Conservation (phyloP, 2,329 filamentous ascomycete genomes). For the Sporothrix brunneoviolacea region DNA sequence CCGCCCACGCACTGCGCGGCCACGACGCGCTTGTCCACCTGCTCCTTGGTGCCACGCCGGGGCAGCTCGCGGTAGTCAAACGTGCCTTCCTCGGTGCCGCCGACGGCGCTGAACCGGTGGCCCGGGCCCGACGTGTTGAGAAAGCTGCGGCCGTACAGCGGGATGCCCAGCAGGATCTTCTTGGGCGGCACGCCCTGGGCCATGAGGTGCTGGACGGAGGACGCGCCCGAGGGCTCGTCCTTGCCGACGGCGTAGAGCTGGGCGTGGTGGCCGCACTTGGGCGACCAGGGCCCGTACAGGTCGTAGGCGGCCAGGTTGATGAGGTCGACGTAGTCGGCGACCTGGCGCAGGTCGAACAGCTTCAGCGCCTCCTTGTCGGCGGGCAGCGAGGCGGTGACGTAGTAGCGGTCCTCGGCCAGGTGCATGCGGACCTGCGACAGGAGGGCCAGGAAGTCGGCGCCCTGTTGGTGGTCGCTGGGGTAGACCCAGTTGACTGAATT, state of each 20-base stretch:
- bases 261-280: slow-evolving; percentile 64
- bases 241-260: slow-evolving; percentile 61
- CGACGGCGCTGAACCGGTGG: slow-evolving; percentile 48
- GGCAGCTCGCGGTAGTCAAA: slow-evolving; percentile 72
- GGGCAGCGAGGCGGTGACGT: slow-evolving; percentile 66
- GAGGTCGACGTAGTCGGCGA: slow-evolving; percentile 62
- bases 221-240: slow-evolving; percentile 59
- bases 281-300: slow-evolving; percentile 65
- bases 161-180: slow-evolving; percentile 70
- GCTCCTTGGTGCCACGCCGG: slow-evolving; percentile 52
- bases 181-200: slow-evolving; percentile 58
- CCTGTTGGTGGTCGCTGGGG: slow-evolving; percentile 59
- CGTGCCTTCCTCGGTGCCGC: slow-evolving; percentile 57
- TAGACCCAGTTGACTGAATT: slow-evolving; percentile 72
- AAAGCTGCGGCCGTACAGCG: slow-evolving; percentile 70
- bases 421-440: slow-evolving; percentile 59
- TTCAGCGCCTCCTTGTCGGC: slow-evolving; percentile 59
- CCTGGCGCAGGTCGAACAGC: slow-evolving; percentile 59
- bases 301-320: slow-evolving; percentile 79
- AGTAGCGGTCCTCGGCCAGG: slow-evolving; percentile 61
- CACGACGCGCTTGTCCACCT: slow-evolving; percentile 58
- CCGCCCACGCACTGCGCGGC: slow-evolving; percentile 67
- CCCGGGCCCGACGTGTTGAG: slow-evolving; percentile 58
- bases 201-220: slow-evolving; percentile 59
- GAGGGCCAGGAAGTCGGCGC: slow-evolving; percentile 62